Base-by-base conservation (phyloP, 1,284 basidiomycete genomes). In the Trametes hirsuta region DNA sequence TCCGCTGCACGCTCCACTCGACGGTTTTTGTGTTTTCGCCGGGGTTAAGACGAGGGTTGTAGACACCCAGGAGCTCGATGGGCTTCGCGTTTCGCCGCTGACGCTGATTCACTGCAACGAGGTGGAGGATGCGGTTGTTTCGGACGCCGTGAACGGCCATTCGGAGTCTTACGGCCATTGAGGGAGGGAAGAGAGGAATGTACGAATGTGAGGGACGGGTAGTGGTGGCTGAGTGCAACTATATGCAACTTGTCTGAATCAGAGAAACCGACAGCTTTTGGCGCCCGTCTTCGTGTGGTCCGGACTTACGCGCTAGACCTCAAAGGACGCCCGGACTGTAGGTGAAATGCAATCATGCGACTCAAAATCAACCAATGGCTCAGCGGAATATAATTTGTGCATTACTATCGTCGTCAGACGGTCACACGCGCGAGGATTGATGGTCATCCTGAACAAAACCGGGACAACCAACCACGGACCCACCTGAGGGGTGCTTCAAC, bases 1-100 rank as follows among this genome's bases (percentile, higher is more conserved):
- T 94, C 72, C 96, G 86, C 64, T 93, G 87, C 45, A 90, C 88
- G 75, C 94, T 94, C 95, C 94, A 97, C 71, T 92, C 86, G 54
- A 98, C 80, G 24, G 86, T 86, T 76, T 96, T 97, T 71, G 79
- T 80, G 62, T 76, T 75, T 67, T 80, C 70, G 65, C 78, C 78
- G 12, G 76, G 75, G 21, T 73, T 72, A 46, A 85, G 72, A 53
- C 82, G 81, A 18, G 94, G 94, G 74, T 96, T 85, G 77, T 93
- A 97, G 57, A 94, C 84, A 47, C 94, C 96, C 42, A 98, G 79
- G 55, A 92, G 86, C 76, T 98, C 96, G 64, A 94, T 85, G 8
- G 96, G 96, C 68, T 89, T 88, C n/a, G 90, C 95, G 73, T 98
- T 86, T 39, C 95, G 87, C 49, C 88, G 81, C 64, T 87, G 85